phyloP scores from a whole-genome alignment of 768 basidiomycete genomes.

The Auriculariales sp. region DNA sequence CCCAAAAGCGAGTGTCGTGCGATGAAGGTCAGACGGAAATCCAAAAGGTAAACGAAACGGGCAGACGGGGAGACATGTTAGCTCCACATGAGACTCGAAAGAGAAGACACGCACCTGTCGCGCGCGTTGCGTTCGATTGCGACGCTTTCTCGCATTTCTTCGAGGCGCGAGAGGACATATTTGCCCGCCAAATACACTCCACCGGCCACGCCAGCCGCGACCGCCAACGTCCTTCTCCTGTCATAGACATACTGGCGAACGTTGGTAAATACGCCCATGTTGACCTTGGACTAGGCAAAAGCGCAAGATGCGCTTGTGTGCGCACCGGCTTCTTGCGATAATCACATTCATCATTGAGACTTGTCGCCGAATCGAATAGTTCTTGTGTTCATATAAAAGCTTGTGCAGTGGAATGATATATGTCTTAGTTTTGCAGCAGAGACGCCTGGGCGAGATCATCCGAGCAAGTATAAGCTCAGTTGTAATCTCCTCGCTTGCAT shows the following conservation, averaged over 20 bases:
- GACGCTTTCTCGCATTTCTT: slow-evolving; percentile 50
- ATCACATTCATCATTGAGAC: too few species aligned
- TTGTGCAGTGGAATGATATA: too few species aligned
- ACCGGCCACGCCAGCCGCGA: slow-evolving; percentile 37
- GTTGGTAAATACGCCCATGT: too few species aligned
- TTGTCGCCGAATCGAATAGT: too few species aligned
- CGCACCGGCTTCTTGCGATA: too few species aligned
- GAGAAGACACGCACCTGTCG: slow-evolving; percentile 41
- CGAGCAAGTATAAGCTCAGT: too few species aligned
- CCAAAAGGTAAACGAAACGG: not conserved
- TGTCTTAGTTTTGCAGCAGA: too few species aligned
- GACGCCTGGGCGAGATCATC: too few species aligned
- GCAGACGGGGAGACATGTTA: not conserved
- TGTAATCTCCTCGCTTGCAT: too few species aligned
- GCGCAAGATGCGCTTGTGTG: too few species aligned
- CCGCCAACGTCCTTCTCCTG: slow-evolving; percentile 30
- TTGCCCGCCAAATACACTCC: slow-evolving; percentile 46
- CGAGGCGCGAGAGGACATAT: slow-evolving; percentile 47
- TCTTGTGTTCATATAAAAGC: too few species aligned
- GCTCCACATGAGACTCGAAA: not conserved
- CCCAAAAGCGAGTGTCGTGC: slow-evolving; percentile 2
- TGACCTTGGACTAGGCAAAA: too few species aligned
- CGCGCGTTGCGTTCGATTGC: slow-evolving; percentile 46
- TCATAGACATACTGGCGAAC: slow-evolving; percentile 34
- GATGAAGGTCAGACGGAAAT: not conserved